Evolutionary conservation across 257 asterid species (phyloP), one percentile per base, ranked within the genome.

Genomic region (Primulina eburnea): DNA sequence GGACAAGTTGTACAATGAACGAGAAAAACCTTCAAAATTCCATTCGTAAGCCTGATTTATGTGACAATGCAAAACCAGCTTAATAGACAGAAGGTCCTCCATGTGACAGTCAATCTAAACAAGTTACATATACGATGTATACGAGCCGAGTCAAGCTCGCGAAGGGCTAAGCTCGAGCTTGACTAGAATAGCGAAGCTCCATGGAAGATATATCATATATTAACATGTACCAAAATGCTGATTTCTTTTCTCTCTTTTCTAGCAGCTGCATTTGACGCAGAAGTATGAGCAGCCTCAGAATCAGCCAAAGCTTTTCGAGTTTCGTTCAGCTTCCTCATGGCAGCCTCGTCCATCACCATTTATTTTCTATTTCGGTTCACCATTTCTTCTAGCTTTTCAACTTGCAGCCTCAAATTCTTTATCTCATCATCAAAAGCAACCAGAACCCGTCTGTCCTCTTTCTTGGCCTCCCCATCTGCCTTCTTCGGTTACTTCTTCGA

Each of bases 341-440:
- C 97, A 83, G 99, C 97, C 33, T 89, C 97, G 37, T 82, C 81
- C 40, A 93, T 90, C 0, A 80, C 86, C 75, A 87, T 93, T 57
- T 93, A 97, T 29, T 80, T 90, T 81, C 83, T 81, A 80, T 93
- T 93, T 14, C 97, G 77, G n/a, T 83, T 79, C 79, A 73, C 90
- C 97, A 93, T 93, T 79, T 93, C 97, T 73, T 89, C 96, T 9
- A 93, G 87, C 76, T 79, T 93, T 73, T 70, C 85, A 10, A 73
- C 79, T 67, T 86, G 95, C 47, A 74, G 40, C 79, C 75, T 89
- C 85, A 93, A 76, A 60, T 76, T 93, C 74, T 88, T 88, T 24
- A 24, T 80, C 87, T 89, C 96, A 47, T 88, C 90, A 17, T 85
- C 96, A 57, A 84, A 84, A 0, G 92, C 96, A 72, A 93, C 83